Evolutionary conservation across 208 protist genomes (phyloP), one percentile per base, ranked within the genome.

Genomic region (Leishmania guyanensis): DNA sequence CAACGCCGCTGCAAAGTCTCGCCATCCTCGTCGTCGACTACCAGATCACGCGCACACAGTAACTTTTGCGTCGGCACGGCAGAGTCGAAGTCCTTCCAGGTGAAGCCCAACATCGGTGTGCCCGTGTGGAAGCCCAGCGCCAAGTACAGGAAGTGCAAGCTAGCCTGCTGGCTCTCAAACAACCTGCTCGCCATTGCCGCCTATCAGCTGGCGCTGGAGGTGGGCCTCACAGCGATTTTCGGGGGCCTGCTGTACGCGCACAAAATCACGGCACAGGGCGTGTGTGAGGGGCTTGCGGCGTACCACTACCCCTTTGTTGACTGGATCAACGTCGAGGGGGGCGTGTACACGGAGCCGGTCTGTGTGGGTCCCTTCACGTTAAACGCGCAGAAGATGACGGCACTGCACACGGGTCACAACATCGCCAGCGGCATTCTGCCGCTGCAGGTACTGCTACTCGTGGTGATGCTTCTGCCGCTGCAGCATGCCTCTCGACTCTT

Each of bases 141-240:
- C 14, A 65, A 73, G 33, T 89, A 79, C 56, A 89, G 90, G 90
- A 80, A 79, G 75, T 93, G 84, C 70, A 69, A 66, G 16, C 75
- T 84, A 29, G 78, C 93, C 12, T 79, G 80, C 48, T 96, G 86
- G 86, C 68, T 94, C 9, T 89, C 89, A 6, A 75, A 85, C 69
- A 93, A 96, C 72, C 84, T 92, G 12, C 81, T 93, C 82, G 58
- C 82, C 26, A 58, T 96, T 56, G 91, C 92, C 26, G 89, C 86
- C 29, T 94, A 92, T 65, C 92, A 96, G 79, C 87, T 96, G n/a
- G 60, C 83, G 26, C 80, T 96, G 39, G 89, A 96, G 84, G 78
- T 80, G 2, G 86, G 78, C 51, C 85, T 86, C 64, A 93, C 92
- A 10, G 78, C 80, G 0, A 69, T 86, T 17, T 91, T 90, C 69